These are phyloP conservation scores for Phaffia australis DNA, from an alignment of 768 basidiomycete species.

Conservation along the genomic window DNA sequence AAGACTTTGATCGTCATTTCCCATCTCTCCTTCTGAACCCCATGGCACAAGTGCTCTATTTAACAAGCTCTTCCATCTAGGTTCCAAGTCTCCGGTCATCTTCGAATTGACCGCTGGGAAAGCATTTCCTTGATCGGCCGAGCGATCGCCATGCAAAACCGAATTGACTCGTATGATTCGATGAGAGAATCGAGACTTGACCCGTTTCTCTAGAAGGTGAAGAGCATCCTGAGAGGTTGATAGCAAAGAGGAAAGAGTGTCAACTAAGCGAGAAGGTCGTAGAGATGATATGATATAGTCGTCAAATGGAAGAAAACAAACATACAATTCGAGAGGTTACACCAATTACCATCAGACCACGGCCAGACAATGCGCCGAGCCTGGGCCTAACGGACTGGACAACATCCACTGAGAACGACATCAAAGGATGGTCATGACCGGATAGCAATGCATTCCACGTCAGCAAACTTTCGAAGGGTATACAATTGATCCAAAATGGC, in stretches of 20 bases:
- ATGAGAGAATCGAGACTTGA: conserved; percentile 94
- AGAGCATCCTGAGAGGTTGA: conserved; percentile 52
- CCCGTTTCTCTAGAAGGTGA: conserved; percentile 82
- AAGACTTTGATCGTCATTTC: background rate
- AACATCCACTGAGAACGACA: conserved; percentile 53
- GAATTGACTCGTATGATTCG: conserved; percentile 69
- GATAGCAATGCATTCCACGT: background rate
- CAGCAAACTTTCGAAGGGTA: background rate
- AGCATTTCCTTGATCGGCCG: conserved; percentile 24
- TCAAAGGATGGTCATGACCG: background rate
- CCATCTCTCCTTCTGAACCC: conserved; percentile 45
- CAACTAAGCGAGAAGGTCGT: background rate
- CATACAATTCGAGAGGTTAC: conserved; percentile 61
- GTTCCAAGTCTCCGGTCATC: conserved; percentile 47
- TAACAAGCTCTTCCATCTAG: conserved; percentile 2
- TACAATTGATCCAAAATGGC: background rate
- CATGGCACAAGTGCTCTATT: conserved; percentile 22
- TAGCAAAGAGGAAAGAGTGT: background rate
- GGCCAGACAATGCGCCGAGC: conserved; percentile 41
- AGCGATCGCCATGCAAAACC: conserved; percentile 38
- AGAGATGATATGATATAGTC: background rate
- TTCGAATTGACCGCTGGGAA: conserved; percentile 30
- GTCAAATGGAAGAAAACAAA: background rate
- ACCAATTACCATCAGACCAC: conserved; percentile 71
- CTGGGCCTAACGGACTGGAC: conserved; percentile 54